Evolutionary conservation across 2,329 filamentous ascomycete genomes (phyloP), one percentile per base, ranked within the genome.

Genomic region (Coniochaeta pulveracea): DNA sequence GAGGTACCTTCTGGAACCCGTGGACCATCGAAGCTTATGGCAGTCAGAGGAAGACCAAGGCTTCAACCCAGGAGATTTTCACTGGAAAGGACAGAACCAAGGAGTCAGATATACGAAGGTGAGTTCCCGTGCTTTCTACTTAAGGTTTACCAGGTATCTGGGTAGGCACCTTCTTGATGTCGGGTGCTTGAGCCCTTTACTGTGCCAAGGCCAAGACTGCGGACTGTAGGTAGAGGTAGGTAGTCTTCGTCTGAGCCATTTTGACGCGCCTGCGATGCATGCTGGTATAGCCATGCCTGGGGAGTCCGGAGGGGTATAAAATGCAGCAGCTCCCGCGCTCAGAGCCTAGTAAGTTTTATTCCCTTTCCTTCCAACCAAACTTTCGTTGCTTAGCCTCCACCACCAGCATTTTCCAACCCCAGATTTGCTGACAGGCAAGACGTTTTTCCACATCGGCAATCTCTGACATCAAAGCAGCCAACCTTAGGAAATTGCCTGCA

Each of bases 311-410:
- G 25, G 25, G 25, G 25, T 26, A 26, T 16, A 26, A 26, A 26
- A 26, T 26, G 12, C 25, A 26, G 25, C 25, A 26, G 8, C 6
- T 26, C 25, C 12, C 25, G 25, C 25, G 25, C 7, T 26, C 25
- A 26, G 25, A 26, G 25, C 25, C 25, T 26, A 26, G 24, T 26
- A 26, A 26, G n/a, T 26, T 12, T 26, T 26, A 26, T 26, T 26
- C 25, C 25, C 25, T 26, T 26, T 26, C 25, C 25, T 16, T 26
- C 25, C 25, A 16, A 26, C 25, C 25, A 26, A 26, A 26, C 25
- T 26, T 26, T 16, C 25, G 12, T 26, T 26, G 12, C 25, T 26
- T 14, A 26, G 25, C n/a, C 25, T 26, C 17, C 25, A 26, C 25
- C 25, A 26, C 25, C 25, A 15, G 25, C 25, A 26, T 26, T 14